Percentiles rank a stretch among this genome's conserved stretches.
phyloP scores from a whole-genome alignment of 2,329 filamentous ascomycete species.

The Fusarium torreyae region DNA sequence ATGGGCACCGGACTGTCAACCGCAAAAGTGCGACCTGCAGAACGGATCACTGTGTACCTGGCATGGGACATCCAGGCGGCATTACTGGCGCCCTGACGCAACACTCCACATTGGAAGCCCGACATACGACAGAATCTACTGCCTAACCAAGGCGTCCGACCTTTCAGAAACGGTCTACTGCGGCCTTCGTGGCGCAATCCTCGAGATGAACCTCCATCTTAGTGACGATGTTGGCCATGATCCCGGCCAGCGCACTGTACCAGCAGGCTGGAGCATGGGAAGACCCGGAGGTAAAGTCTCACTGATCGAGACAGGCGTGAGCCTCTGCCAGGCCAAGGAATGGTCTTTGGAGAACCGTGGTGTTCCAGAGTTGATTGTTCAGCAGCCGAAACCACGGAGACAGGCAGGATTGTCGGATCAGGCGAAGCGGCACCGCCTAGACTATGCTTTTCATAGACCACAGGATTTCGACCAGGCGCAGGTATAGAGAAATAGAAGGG shows the following conservation, averaged over 20 bases:
- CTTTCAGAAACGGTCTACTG: conserved; percentile 65
- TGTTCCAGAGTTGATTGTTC: conserved; percentile 47
- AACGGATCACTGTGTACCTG: conserved; percentile 60
- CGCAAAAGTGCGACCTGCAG: conserved; percentile 54
- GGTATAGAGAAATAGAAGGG: conserved; percentile 2
- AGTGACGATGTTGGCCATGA: conserved; percentile 40
- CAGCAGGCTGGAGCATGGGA: conserved; percentile 48
- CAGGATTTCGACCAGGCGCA: conserved; percentile 33
- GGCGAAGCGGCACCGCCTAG: conserved; percentile 39
- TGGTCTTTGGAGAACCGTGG: conserved; percentile 41
- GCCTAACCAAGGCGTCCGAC: conserved; percentile 64
- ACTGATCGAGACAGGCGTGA: conserved; percentile 54
- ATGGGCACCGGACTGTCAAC: conserved; percentile 29
- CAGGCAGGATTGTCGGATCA: conserved; percentile 17
- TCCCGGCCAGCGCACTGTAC: conserved; percentile 29
- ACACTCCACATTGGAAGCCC: conserved; percentile 61
- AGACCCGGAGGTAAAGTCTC: conserved; percentile 41
- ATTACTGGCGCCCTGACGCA: conserved; percentile 66
- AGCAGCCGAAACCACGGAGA: conserved; percentile 27
- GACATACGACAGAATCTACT: conserved; percentile 58
- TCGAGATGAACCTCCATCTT: conserved; percentile 59
- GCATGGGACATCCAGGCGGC: conserved; percentile 61
- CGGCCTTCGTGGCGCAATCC: conserved; percentile 63
- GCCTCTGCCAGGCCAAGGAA: conserved; percentile 44
- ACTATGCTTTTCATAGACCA: conserved; percentile 41